Evolutionary conservation across 106 monocot genomes (phyloP).

Genomic region (Acanthochlamys bracteata): DNA sequence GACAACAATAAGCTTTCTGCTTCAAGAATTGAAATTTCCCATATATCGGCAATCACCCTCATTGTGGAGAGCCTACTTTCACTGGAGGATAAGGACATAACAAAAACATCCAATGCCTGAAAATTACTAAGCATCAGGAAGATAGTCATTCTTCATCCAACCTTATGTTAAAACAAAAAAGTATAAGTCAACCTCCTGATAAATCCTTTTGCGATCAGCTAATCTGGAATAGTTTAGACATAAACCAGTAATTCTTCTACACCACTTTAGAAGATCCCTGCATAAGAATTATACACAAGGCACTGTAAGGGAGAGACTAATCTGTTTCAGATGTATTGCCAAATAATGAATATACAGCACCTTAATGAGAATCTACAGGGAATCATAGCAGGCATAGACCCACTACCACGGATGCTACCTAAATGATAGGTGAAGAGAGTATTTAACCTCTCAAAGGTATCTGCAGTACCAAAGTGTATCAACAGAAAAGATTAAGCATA

Average conservation of each 20-base stretch:
- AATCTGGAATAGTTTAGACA: constrained; percentile 23
- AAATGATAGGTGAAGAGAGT: constrained; percentile 21
- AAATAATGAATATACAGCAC: constrained; percentile 18
- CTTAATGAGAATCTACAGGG: constrained; percentile 55
- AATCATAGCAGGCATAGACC: constrained; percentile 14
- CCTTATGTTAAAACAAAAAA: neutral
- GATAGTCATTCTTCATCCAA: too few relatives aligned
- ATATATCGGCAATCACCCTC: constrained; percentile 49
- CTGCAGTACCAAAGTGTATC: constrained; percentile 20
- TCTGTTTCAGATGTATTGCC: neutral
- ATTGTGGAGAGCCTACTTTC: constrained; percentile 30
- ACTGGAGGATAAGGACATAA: constrained; percentile 32
- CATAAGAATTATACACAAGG: neutral
- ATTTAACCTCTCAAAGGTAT: constrained; percentile 60
- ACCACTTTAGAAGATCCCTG: constrained; percentile 94
- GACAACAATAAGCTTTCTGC: constrained; percentile 19
- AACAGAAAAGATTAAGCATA: neutral
- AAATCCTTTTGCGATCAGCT: constrained; percentile 46
- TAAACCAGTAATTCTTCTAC: constrained; percentile 53
- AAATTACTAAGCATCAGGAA: constrained; percentile 1
- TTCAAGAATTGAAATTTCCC: constrained; percentile 23
- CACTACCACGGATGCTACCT: constrained; percentile 14
- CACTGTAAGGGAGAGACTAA: neutral
- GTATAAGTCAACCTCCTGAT: constrained; percentile 58
- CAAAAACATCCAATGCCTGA: constrained; percentile 89